phyloP scores from a whole-genome alignment of 768 basidiomycete genomes.

The Dendrothele bispora region DNA sequence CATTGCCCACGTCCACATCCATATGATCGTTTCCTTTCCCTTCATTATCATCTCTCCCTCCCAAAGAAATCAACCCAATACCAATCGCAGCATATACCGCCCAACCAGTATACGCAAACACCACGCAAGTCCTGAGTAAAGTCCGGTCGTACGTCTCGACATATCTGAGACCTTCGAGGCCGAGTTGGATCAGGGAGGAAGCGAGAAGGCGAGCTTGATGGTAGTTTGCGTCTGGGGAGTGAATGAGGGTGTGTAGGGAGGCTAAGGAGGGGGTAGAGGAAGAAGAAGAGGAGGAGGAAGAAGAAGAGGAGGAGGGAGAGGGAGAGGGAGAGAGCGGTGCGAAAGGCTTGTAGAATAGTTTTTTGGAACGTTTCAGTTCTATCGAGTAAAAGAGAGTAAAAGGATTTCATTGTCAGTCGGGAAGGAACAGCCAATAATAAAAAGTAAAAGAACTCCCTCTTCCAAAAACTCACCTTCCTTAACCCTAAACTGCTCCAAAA shows the following conservation, averaged over 20 bases:
- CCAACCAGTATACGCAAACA: conserved; percentile 77
- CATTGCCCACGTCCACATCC: no score
- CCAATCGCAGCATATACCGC: conserved; percentile 65
- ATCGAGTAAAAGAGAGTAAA: no score
- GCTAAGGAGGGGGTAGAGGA: no score
- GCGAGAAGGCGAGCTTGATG: conserved; percentile 49
- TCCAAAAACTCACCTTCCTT: conserved; percentile 69
- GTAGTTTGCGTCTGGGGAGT: conserved; percentile 36
- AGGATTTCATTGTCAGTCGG: no score
- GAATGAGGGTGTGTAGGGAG: no score
- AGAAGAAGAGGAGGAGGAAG: no score
- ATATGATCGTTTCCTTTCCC: no score
- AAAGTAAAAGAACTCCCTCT: not conserved
- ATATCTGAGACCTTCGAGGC: conserved; percentile 68
- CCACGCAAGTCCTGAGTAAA: conserved; percentile 69
- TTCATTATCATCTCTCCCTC: no score
- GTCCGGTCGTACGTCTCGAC: conserved; percentile 84
- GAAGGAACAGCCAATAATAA: not conserved
- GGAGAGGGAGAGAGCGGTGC: conserved; percentile 37
- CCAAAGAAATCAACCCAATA: conserved; percentile 51
- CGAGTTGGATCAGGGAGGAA: conserved; percentile 50
- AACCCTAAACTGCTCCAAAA: conserved; percentile 74
- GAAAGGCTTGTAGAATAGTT: conserved; percentile 67
- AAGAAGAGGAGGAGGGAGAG: no score
- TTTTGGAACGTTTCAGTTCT: conserved; percentile 63